Conservation (phyloP, 768 basidiomycete genomes). For the Trametes villosa region DNA sequence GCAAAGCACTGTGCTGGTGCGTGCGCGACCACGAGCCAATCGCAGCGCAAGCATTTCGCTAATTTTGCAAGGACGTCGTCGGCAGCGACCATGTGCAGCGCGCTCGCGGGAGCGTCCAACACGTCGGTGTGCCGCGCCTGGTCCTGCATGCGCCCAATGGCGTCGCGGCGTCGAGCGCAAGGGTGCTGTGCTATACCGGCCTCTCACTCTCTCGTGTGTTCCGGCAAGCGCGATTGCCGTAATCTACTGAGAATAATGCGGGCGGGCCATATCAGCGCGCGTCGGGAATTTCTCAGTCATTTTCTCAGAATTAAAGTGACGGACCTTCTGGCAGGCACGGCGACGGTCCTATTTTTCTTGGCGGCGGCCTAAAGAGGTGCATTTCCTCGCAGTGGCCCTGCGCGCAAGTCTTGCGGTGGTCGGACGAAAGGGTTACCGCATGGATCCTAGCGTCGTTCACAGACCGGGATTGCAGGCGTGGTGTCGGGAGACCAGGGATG, state of each 20-base stretch:
- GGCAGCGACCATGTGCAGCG: too few relatives aligned
- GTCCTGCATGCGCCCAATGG: background rate
- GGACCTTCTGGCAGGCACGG: background rate
- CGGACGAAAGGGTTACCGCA: background rate
- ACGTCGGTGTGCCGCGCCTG: conserved; percentile 3
- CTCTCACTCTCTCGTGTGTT: background rate
- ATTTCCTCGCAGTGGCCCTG: background rate
- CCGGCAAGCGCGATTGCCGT: background rate
- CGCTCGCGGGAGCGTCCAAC: conserved; percentile 4
- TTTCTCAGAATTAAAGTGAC: background rate
- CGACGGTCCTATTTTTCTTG: background rate
- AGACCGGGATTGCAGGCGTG: background rate
- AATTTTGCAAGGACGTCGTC: background rate
- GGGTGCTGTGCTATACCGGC: background rate
- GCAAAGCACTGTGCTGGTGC: background rate
- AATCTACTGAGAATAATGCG: background rate
- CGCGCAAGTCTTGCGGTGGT: background rate
- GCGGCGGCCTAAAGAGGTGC: background rate
- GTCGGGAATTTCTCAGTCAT: background rate
- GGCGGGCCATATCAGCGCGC: background rate
- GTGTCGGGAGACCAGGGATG: background rate
- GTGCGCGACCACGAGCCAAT: background rate
- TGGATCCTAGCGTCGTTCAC: background rate
- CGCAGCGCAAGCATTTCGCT: background rate
- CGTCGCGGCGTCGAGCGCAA: background rate